Percentiles rank a stretch among this genome's conserved stretches.
Evolutionary conservation across 805 yeast species (phyloP).

Genomic region (Nakazawaea ernobii): DNA sequence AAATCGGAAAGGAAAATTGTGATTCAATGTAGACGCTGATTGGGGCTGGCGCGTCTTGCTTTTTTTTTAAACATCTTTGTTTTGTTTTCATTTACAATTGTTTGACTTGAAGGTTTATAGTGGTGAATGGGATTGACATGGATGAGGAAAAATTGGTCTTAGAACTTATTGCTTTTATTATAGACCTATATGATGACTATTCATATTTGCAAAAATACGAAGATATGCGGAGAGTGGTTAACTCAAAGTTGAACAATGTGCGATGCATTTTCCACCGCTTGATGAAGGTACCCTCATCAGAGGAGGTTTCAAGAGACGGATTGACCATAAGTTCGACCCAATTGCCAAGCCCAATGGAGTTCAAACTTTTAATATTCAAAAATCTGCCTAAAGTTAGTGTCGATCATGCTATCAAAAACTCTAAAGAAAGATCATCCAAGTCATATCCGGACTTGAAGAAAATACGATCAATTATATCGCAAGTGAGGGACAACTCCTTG

Average conservation of each 20-base stretch:
- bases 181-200: slow-evolving; percentile 6
- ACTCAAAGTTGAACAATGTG: neutral
- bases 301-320: neutral
- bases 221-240: neutral
- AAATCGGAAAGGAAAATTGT: neutral
- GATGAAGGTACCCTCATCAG: neutral
- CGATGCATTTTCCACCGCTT: neutral
- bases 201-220: neutral
- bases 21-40: neutral
- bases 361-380: neutral
- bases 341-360: too few species aligned
- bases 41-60: neutral
- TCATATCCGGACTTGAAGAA: neutral
- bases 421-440: neutral
- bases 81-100: neutral
- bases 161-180: slow-evolving; percentile 1
- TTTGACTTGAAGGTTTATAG: neutral
- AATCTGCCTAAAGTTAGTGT: neutral
- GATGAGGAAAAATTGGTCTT: neutral
- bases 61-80: neutral
- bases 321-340: neutral
- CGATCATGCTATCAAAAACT: neutral
- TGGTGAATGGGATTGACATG: neutral
- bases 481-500: neutral
- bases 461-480: neutral